These are phyloP conservation scores for Russula foetens DNA, from an alignment of 768 basidiomycete genomes.

Conservation along the genomic window DNA sequence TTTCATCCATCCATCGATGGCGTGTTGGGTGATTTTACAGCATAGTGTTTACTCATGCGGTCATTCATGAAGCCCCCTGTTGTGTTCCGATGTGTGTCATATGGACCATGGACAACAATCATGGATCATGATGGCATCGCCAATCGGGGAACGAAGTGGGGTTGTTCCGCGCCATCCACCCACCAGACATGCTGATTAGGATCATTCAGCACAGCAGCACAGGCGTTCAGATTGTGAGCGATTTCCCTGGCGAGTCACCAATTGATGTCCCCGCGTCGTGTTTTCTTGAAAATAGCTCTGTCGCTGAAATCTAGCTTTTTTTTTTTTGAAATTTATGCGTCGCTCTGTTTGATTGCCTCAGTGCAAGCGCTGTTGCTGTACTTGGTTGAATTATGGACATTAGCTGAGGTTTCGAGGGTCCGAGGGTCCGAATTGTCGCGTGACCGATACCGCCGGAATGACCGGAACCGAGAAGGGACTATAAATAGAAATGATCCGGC, in stretches of 20 bases:
- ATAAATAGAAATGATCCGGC: background rate
- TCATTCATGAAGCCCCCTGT: background rate
- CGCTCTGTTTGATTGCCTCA: too few species aligned
- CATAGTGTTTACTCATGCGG: background rate
- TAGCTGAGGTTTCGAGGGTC: too few species aligned
- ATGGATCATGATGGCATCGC: too few species aligned
- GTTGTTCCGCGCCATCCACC: background rate
- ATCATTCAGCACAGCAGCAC: too few species aligned
- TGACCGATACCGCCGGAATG: too few species aligned
- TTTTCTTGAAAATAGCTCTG: background rate
- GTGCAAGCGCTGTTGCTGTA: background rate
- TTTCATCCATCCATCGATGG: too few species aligned
- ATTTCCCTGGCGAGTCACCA: constrained; percentile 8
- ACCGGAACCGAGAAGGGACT: background rate
- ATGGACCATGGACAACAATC: background rate
- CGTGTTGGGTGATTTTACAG: background rate
- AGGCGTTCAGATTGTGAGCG: background rate
- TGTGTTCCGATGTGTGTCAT: background rate
- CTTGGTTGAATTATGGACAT: too few species aligned
- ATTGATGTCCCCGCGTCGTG: background rate
- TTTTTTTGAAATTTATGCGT: too few species aligned
- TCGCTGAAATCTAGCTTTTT: background rate
- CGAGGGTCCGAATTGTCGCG: too few species aligned
- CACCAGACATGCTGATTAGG: too few species aligned
- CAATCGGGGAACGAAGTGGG: too few species aligned